Conservation (phyloP, 306 rosid genomes). For the Aeschynomene evenia region DNA sequence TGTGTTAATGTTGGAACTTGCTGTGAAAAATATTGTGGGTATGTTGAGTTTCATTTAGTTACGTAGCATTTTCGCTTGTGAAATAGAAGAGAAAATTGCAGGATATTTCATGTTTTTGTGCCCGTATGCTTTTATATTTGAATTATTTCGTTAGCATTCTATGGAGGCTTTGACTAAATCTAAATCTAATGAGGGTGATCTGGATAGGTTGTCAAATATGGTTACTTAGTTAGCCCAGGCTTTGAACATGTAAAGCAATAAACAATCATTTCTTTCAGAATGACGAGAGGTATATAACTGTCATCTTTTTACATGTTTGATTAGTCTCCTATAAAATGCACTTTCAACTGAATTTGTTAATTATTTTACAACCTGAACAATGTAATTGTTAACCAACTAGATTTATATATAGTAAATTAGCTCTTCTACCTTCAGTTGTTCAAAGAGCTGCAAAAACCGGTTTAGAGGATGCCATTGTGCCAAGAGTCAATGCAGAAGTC, state of each 20-base stretch:
- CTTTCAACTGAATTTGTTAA: conserved; percentile 28
- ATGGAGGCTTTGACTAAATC: conserved; percentile 8
- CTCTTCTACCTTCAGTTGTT: conserved; percentile 58
- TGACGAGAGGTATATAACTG: neutral
- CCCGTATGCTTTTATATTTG: neutral
- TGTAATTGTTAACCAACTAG: conserved; percentile 20
- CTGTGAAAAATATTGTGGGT: conserved; percentile 99
- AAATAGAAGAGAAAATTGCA: conserved; percentile 2
- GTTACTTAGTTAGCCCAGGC: conserved; percentile 19
- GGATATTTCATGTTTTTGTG: conserved; percentile 5
- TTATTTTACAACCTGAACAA: neutral
- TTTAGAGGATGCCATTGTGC: conserved; percentile 99
- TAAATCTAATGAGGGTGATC: neutral
- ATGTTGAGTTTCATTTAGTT: conserved; percentile 29
- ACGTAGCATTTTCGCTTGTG: conserved; percentile 15
- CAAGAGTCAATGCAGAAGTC: conserved; percentile 96
- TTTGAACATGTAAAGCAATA: conserved; percentile 4
- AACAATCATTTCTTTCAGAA: neutral
- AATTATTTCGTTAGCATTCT: conserved; percentile 5
- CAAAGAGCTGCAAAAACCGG: conserved; percentile 96
- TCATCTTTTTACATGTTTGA: neutral
- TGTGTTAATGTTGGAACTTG: conserved; percentile 82
- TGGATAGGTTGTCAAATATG: conserved; percentile 8
- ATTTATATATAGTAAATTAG: conserved; percentile 5
- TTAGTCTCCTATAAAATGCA: conserved; percentile 3